phyloP scores from a whole-genome alignment of 352 stramenopile species.

The Pelagophyceae sp. region DNA sequence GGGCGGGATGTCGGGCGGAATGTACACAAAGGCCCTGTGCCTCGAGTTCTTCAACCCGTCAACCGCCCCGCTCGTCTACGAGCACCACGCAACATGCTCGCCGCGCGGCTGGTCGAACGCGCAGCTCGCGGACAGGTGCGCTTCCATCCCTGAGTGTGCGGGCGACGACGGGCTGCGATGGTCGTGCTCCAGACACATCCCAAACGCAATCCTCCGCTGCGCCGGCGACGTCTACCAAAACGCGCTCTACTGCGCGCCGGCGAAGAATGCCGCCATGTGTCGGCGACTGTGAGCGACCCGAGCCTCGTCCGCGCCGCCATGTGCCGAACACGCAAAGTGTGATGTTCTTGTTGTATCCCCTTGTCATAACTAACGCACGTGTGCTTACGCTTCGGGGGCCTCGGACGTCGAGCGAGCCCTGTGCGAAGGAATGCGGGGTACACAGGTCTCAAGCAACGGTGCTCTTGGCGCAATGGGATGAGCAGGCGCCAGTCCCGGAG shows the following conservation, averaged over 20 bases:
- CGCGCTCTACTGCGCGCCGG: not conserved
- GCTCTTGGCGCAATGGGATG: too few relatives aligned
- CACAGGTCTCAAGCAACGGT: not conserved
- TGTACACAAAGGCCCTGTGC: not conserved
- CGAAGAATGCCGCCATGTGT: not conserved
- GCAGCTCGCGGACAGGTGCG: not conserved
- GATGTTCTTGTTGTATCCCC: not conserved
- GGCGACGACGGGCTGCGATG: not conserved
- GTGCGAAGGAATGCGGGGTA: not conserved
- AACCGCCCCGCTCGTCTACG: not conserved
- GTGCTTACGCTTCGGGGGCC: not conserved
- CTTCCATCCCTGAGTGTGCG: not conserved
- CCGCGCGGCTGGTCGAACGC: not conserved
- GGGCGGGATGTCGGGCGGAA: not conserved
- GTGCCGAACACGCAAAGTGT: not conserved
- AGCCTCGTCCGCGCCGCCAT: not conserved
- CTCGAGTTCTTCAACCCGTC: not conserved
- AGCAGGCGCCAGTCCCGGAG: too few relatives aligned
- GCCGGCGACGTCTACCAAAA: not conserved
- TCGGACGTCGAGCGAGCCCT: not conserved
- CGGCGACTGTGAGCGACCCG: not conserved
- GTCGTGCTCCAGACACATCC: not conserved
- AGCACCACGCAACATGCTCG: not conserved
- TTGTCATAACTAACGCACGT: not conserved
- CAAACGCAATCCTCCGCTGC: not conserved